These are phyloP conservation scores for Solanum sitiens DNA, from an alignment of 257 asterid species.

Conservation along the genomic window DNA sequence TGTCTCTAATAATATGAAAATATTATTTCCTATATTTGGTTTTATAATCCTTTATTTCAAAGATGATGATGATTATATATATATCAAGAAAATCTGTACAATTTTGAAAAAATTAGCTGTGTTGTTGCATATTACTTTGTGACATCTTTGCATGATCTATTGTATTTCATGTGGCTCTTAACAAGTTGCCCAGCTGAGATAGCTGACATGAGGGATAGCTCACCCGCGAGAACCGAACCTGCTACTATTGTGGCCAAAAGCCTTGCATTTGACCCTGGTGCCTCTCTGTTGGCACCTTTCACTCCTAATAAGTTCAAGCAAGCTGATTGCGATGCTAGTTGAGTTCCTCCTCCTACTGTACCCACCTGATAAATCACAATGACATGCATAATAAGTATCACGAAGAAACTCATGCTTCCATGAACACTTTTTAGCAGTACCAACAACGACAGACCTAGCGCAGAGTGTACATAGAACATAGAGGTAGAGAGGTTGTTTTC, in stretches of 20 bases:
- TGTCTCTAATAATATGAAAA: background rate
- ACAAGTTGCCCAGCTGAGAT: constrained; percentile 43
- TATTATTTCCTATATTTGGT: background rate
- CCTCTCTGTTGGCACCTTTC: constrained; percentile 34
- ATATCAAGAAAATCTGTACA: background rate
- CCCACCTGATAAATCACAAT: constrained; percentile 24
- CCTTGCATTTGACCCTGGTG: constrained; percentile 30
- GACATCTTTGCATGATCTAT: constrained; percentile 33
- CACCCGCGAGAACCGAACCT: constrained; percentile 43
- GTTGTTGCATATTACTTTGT: background rate
- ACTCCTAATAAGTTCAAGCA: constrained; percentile 43
- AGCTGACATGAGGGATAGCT: constrained; percentile 41
- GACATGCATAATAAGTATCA: background rate
- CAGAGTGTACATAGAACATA: background rate
- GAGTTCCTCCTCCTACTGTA: constrained; percentile 49
- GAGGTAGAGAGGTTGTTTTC: background rate
- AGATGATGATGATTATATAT: background rate
- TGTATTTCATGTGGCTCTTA: constrained; percentile 41
- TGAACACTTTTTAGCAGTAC: too few species aligned
- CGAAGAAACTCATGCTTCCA: background rate
- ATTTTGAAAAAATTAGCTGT: background rate
- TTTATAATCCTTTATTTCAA: background rate
- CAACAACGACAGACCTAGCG: background rate
- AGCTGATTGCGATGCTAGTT: constrained; percentile 39
- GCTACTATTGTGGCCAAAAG: constrained; percentile 40